Evolutionary conservation across 176 grass and related monocot genomes (phyloP).

Genomic region (Hordeum marinum): DNA sequence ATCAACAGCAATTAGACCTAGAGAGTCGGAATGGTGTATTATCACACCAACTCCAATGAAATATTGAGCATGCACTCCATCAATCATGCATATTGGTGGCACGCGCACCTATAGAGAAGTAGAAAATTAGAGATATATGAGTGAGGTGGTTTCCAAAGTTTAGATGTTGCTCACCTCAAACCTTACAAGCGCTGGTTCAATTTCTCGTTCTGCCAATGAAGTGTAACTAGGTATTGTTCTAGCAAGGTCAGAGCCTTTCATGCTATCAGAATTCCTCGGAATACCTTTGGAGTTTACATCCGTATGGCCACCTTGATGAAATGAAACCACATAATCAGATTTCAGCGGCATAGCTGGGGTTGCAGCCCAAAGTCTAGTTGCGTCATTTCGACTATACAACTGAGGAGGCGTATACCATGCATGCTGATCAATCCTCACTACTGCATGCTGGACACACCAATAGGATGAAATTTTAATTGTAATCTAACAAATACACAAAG

Average conservation of each 20-base stretch:
- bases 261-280: constrained; percentile 38
- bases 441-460: constrained; percentile 59
- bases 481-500: background rate
- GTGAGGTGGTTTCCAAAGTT: background rate
- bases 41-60: constrained; percentile 91
- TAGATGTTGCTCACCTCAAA: constrained; percentile 71
- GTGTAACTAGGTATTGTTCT: too few relatives aligned
- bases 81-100: constrained; percentile 95
- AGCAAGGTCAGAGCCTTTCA: constrained; percentile 50
- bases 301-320: constrained; percentile 33
- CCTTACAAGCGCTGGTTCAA: constrained; percentile 98
- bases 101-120: constrained; percentile 71
- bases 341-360: constrained; percentile 49
- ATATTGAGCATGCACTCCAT: constrained; percentile 95
- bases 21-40: constrained; percentile 76
- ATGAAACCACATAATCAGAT: constrained; percentile 48
- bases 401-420: constrained; percentile 88
- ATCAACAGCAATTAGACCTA: constrained; percentile 90
- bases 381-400: constrained; percentile 70
- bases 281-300: too few relatives aligned
- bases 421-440: constrained; percentile 83
- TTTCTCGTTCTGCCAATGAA: constrained; percentile 85
- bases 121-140: background rate
- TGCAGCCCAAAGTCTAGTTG: constrained; percentile 70
- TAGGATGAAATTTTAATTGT: background rate